Base-by-base conservation (phyloP, 2,329 filamentous ascomycete species). In the Ophiostoma tasmaniense region DNA sequence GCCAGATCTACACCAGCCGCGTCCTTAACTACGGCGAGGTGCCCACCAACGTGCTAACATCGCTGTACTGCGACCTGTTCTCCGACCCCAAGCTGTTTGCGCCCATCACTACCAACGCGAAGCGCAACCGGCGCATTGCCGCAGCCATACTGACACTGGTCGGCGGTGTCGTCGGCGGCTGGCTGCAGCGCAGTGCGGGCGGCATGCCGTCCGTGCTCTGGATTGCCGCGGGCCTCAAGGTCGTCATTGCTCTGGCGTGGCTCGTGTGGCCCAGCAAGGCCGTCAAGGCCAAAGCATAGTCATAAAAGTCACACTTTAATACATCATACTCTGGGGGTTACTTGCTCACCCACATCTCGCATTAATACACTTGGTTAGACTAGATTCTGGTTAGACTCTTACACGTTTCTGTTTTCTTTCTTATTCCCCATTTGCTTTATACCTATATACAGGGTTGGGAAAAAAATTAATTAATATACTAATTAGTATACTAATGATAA, bases 191-290 rank as follows among this genome's bases (percentile, higher is more conserved):
- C 0, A 83, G 84, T 22, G 79, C 80, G 0, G 83, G 81, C 0
- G 83, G 85, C 61, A 73, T 1, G 71, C 66, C 68, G 17, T 52
- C 68, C 4, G 70, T 67, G 14, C 73, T 90, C 70, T 90, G 87
- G 87, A 80, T 83, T n/a, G 86, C 85, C 0, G 81, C 84, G 0
- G 77, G 73, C 0, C 73, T 90, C 64, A 90, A 91, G 78, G 73
- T 83, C 1, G 52, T 78, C 1, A 85, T 89, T 70, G 80, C 87
- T 0, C 28, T 85, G 1, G 78, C 83, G 0, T 90, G 89, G 88
- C 77, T 86, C 20, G 72, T 84, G 1, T 91, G 89, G 89, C 85
- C 82, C 3, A 80, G 66, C 68, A 70, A 64, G 30, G 59, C 61
- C 64, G 59, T 55, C 64, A 64, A 20, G 14, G 50, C 50, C 22